Percentiles rank a stretch among this genome's conserved stretches.
Conservation (phyloP, 169 alveolate genomes). For the Amoebophrya sp. region DNA sequence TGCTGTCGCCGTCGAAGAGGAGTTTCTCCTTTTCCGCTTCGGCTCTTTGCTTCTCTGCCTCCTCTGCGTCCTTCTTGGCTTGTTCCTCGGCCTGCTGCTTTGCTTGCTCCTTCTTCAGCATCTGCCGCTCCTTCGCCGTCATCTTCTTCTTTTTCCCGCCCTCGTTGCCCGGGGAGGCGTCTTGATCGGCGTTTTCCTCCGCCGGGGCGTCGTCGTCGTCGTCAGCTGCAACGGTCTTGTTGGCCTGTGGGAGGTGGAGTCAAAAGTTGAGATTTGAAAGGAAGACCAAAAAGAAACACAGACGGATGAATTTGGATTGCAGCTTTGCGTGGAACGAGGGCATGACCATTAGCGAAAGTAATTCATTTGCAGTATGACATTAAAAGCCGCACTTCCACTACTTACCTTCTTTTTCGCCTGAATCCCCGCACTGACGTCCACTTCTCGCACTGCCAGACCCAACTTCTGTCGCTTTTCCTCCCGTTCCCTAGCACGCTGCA, state of each 20-base stretch:
- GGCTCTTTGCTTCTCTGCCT: neutral
- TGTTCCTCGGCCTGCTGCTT: neutral
- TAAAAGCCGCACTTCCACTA: too few species aligned
- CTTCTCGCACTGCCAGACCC: neutral
- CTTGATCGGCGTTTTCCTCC: neutral
- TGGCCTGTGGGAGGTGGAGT: too few species aligned
- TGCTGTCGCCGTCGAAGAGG: neutral
- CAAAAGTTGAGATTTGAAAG: too few species aligned
- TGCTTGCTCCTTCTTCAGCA: neutral
- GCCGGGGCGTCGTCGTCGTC: neutral
- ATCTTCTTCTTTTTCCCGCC: neutral
- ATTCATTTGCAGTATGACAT: too few species aligned
- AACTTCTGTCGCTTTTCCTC: neutral
- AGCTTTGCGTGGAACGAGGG: too few species aligned
- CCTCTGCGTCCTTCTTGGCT: neutral
- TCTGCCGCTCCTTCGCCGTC: slow-evolving; percentile 8
- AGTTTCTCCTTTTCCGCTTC: slow-evolving; percentile 9
- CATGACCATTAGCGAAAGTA: too few species aligned
- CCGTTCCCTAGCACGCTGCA: neutral
- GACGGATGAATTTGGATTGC: too few species aligned
- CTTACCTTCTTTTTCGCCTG: too few species aligned
- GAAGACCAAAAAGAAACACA: too few species aligned
- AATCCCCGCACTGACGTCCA: neutral
- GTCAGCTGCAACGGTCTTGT: neutral
- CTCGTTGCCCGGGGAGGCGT: neutral